phyloP scores from a whole-genome alignment of 805 yeast species.

The Saccharomycopsis sp. region DNA sequence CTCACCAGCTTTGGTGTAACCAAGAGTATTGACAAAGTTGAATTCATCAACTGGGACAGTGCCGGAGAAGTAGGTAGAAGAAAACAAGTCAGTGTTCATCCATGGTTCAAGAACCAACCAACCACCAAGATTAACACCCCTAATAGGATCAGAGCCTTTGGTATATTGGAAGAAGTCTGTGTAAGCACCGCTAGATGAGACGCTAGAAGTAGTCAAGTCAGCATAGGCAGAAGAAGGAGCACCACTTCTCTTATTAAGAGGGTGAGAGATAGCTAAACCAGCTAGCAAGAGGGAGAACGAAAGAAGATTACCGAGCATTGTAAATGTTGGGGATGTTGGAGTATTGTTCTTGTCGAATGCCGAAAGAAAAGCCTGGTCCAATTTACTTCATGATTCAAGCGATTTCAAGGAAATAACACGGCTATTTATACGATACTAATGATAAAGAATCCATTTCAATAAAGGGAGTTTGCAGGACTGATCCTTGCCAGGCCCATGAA shows the following conservation, averaged over 20 bases:
- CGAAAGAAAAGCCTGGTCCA: too few relatives aligned
- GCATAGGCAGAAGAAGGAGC: conserved; percentile 3
- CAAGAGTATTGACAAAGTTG: conserved; percentile 43
- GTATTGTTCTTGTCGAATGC: neutral
- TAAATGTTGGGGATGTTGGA: neutral
- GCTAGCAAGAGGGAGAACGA: neutral
- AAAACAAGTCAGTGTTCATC: conserved; percentile 58
- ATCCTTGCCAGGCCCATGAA: neutral
- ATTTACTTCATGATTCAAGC: too few relatives aligned
- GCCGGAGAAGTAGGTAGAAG: conserved; percentile 31
- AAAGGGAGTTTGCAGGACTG: neutral
- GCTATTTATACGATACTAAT: neutral
- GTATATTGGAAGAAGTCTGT: conserved; percentile 8
- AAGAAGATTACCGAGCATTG: neutral
- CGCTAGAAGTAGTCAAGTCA: neutral
- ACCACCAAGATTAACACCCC: conserved; percentile 59
- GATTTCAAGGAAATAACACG: neutral
- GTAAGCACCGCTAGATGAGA: neutral
- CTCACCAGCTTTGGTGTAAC: conserved; percentile 36
- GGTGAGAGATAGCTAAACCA: neutral
- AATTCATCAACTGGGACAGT: conserved; percentile 56
- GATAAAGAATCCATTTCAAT: neutral
- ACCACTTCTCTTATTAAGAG: neutral
- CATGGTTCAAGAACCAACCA: conserved; percentile 70
- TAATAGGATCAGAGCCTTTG: conserved; percentile 16